phyloP scores from a whole-genome alignment of 768 basidiomycete species.

The Fibroporia radiculosa region DNA sequence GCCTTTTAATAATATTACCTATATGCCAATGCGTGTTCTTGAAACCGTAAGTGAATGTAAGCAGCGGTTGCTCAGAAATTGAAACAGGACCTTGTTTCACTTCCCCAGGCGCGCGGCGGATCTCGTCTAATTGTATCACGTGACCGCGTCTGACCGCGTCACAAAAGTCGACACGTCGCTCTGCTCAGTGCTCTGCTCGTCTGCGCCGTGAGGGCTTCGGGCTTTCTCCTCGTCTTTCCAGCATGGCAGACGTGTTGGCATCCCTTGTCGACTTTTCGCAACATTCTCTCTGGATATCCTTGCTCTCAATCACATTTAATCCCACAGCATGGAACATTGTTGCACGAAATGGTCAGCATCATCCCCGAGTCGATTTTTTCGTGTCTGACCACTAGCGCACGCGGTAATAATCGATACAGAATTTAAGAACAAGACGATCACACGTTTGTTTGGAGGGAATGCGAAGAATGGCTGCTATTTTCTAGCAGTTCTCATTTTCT shows the following conservation, averaged over 20 bases:
- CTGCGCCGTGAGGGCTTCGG: too few relatives aligned
- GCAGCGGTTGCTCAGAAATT: too few relatives aligned
- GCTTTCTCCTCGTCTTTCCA: too few relatives aligned
- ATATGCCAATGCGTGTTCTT: too few relatives aligned
- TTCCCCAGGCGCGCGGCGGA: too few relatives aligned
- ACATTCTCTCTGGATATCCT: slow-evolving; percentile 53
- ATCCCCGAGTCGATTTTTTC: neutral
- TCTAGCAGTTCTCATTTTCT: slow-evolving; percentile 79
- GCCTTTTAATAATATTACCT: too few relatives aligned
- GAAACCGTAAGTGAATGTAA: too few relatives aligned
- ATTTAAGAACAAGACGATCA: slow-evolving; percentile 82
- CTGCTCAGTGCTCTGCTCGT: too few relatives aligned
- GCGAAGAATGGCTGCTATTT: slow-evolving; percentile 77
- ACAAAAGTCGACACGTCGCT: too few relatives aligned
- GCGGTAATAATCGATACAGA: slow-evolving; percentile 39
- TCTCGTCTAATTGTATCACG: too few relatives aligned
- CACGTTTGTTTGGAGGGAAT: slow-evolving; percentile 73
- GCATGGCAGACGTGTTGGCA: neutral
- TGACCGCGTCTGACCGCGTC: too few relatives aligned
- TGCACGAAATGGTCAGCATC: slow-evolving; percentile 74
- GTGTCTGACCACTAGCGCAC: neutral
- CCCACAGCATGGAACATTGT: slow-evolving; percentile 95
- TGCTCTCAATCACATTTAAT: slow-evolving; percentile 80
- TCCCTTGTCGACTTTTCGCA: slow-evolving; percentile 50
- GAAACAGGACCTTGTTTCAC: too few relatives aligned